phyloP scores from a whole-genome alignment of 1,139 yeast species.

The Yueomyces sp. region DNA sequence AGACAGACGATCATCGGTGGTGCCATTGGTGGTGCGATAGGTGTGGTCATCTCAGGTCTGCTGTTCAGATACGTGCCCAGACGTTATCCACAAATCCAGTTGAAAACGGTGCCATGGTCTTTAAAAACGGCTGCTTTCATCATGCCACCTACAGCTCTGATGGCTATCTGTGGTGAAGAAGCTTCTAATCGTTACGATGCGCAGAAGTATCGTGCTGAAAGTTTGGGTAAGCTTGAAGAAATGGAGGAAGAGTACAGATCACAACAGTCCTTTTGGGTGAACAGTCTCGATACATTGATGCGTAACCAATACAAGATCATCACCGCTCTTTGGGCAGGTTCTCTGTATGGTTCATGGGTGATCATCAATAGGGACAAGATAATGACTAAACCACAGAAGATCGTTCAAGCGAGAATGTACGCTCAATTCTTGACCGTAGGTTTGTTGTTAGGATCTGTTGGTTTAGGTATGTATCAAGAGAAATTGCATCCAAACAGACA shows the following conservation, averaged over 20 bases:
- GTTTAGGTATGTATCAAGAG: constrained; percentile 51
- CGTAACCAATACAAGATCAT: constrained; percentile 66
- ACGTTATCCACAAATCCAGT: constrained; percentile 31
- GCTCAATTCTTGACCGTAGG: constrained; percentile 74
- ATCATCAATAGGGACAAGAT: constrained; percentile 62
- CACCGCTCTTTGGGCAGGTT: constrained; percentile 74
- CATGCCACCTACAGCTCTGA: constrained; percentile 43
- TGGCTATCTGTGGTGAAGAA: constrained; percentile 48
- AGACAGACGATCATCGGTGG: constrained; percentile 49
- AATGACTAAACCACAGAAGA: constrained; percentile 71
- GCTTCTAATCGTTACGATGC: constrained; percentile 46
- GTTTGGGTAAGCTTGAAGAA: constrained; percentile 28
- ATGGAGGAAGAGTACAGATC: constrained; percentile 40
- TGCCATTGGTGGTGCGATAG: constrained; percentile 45
- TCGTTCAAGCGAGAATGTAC: constrained; percentile 89
- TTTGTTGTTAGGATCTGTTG: constrained; percentile 50
- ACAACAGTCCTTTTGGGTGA: constrained; percentile 32
- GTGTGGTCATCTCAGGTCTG: constrained; percentile 41
- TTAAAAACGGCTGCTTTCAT: constrained; percentile 45
- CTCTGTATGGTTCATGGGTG: constrained; percentile 76
- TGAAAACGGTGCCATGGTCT: constrained; percentile 33
- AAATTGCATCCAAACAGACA: constrained; percentile 33
- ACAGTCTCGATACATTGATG: constrained; percentile 33
- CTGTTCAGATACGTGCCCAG: constrained; percentile 32
- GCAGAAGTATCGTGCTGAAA: constrained; percentile 30